A percentile compares a stretch with the other conserved stretches of the same genome.
Evolutionary conservation across 129 eudicot species (phyloP).

Genomic region (Dittrichia graveolens): DNA sequence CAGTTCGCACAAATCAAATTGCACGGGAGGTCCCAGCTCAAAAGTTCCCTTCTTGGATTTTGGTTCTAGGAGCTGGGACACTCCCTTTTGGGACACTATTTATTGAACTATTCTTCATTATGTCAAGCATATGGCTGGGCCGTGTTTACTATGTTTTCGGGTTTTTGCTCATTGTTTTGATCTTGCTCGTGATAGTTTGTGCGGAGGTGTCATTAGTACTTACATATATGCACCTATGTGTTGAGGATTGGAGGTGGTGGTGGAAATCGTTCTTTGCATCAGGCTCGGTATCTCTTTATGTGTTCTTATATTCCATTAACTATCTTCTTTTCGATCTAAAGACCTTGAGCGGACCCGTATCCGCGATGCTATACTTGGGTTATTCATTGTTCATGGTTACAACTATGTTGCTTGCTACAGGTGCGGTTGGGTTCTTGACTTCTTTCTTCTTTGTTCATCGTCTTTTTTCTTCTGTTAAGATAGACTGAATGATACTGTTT

Average conservation of each 20-base stretch:
- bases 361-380: constrained; percentile 37
- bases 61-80: constrained; percentile 45
- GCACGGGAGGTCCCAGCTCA: constrained; percentile 42
- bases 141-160: constrained; percentile 47
- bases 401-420: constrained; percentile 37
- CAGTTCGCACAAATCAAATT: constrained; percentile 46
- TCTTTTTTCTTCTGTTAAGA: constrained; percentile 38
- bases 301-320: constrained; percentile 36
- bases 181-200: constrained; percentile 40
- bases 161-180: constrained; percentile 35
- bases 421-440: constrained; percentile 37
- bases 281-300: constrained; percentile 40
- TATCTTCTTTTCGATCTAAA: constrained; percentile 42
- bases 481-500: constrained; percentile 20
- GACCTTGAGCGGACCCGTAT: constrained; percentile 43
- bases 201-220: constrained; percentile 39
- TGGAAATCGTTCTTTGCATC: constrained; percentile 49
- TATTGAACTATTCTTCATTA: constrained; percentile 42
- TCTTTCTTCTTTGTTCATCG: constrained; percentile 40
- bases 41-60: constrained; percentile 41
- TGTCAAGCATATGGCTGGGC: constrained; percentile 46
- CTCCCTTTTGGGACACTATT: constrained; percentile 50
- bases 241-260: constrained; percentile 49
- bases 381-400: constrained; percentile 39
- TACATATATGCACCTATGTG: constrained; percentile 46